Evolutionary conservation across 2,329 filamentous ascomycete species (phyloP).

Genomic region (Alternaria gaisen): DNA sequence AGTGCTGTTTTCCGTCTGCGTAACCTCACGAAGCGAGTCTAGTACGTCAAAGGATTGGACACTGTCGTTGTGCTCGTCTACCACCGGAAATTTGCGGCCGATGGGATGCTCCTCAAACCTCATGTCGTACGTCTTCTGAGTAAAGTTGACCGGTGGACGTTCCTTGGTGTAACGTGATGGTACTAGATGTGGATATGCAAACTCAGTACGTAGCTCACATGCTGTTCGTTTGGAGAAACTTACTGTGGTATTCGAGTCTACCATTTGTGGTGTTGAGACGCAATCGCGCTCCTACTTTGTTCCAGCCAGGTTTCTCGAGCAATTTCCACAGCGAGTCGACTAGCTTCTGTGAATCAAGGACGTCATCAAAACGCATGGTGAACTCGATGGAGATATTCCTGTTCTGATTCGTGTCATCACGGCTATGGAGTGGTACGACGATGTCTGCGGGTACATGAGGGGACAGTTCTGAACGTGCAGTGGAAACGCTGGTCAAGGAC

Average conservation of each 20-base stretch:
- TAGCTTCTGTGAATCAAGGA: slow-evolving; percentile 56
- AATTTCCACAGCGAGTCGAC: slow-evolving; percentile 49
- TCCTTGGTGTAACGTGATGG: slow-evolving; percentile 48
- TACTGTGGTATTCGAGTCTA: slow-evolving; percentile 53
- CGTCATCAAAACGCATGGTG: slow-evolving; percentile 57
- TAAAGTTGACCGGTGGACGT: slow-evolving; percentile 55
- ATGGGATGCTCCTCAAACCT: slow-evolving; percentile 55
- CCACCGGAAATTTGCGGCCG: slow-evolving; percentile 49
- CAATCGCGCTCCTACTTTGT: slow-evolving; percentile 58
- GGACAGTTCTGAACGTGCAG: background rate
- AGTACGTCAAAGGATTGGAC: slow-evolving; percentile 12
- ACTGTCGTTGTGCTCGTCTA: slow-evolving; percentile 8
- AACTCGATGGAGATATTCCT: slow-evolving; percentile 22
- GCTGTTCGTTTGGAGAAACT: no score
- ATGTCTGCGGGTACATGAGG: slow-evolving; percentile 30
- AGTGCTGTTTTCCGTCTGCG: slow-evolving; percentile 12
- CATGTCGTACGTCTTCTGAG: slow-evolving; percentile 49
- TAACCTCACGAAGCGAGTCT: slow-evolving; percentile 8
- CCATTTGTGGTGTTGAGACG: slow-evolving; percentile 46
- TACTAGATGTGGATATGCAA: slow-evolving; percentile 17
- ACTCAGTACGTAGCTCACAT: no score
- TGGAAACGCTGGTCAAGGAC: slow-evolving; percentile 15
- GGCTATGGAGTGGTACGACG: slow-evolving; percentile 28
- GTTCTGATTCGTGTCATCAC: slow-evolving; percentile 21
- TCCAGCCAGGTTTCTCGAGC: slow-evolving; percentile 57